phyloP scores from a whole-genome alignment of 2,329 filamentous ascomycete genomes.

The Cladosporium sp. region DNA sequence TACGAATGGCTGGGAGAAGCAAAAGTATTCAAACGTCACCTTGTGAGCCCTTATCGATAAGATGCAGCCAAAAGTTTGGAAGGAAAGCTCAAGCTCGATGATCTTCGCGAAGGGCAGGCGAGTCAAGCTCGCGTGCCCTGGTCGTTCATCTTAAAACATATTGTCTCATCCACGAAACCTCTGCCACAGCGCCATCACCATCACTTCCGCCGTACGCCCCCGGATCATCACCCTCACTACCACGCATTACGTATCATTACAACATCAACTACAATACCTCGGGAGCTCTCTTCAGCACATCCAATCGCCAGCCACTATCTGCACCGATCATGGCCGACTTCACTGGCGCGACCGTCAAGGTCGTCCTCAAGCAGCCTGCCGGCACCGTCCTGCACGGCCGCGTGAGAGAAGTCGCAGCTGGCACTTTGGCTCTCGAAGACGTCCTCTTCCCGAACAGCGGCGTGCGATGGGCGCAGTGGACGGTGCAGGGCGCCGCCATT shows the following conservation, averaged over 20 bases:
- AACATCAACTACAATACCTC: no score
- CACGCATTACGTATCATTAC: not conserved
- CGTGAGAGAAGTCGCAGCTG: slow-evolving; percentile 63
- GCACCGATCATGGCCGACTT: slow-evolving; percentile 62
- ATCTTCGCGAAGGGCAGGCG: no score
- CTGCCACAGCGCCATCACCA: not conserved
- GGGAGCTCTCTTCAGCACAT: not conserved
- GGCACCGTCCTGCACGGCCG: slow-evolving; percentile 64
- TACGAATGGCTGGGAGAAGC: no score
- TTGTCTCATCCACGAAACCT: no score
- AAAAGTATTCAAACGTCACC: no score
- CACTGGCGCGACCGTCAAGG: slow-evolving; percentile 70
- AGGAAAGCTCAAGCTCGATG: no score
- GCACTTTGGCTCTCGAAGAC: slow-evolving; percentile 66
- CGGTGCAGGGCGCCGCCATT: slow-evolving; percentile 55
- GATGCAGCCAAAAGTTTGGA: no score
- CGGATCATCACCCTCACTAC: not conserved
- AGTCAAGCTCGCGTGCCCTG: no score
- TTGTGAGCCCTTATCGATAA: no score
- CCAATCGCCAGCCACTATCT: not conserved
- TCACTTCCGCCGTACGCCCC: not conserved
- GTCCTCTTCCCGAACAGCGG: slow-evolving; percentile 54
- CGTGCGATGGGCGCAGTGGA: slow-evolving; percentile 50
- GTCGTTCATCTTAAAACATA: no score
- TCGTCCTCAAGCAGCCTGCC: slow-evolving; percentile 64